Evolutionary conservation across 1,284 basidiomycete genomes (phyloP), one percentile per base, ranked within the genome.

Genomic region (Athelia sp.): DNA sequence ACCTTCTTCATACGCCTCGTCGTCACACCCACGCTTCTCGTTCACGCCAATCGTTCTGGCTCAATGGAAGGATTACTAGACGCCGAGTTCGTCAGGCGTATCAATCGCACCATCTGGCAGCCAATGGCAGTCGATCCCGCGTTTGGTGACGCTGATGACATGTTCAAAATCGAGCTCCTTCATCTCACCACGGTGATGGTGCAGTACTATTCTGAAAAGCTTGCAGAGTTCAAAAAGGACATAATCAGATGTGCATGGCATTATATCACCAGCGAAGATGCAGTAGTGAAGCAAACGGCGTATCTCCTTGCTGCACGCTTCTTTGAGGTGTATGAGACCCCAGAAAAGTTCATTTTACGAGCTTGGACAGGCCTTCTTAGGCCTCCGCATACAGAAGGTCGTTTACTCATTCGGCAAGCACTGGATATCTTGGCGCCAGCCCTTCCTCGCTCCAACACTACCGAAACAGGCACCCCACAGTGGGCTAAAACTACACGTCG

Each of bases 211-310:
- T 79, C 86, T 1, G 73, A 84, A 23, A 70, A 91, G 24, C 77
- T 98, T 42, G 84, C 83, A 51, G 87, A 93, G 47, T 82, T 82
- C 36, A 85, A 91, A 66, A 98, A 96, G 67, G 93, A 97, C 58
- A 87, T 98, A 54, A 96, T 99, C 75, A 94, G 91, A 65, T 91
- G 92, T 51, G 92, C 93, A 13, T 98, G 94, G 94, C 81, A 88
- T 61, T 91, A 89, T 59, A 89, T 97, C 58, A 82, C 78, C 23
- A 82, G 78, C 49, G 92, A 95, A 43, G 95, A 98, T 63, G 81
- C 88, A 2, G 86, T 95, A 4, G 93, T 98, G 60, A 97, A 95
- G 68, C 93, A 98, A 63, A 91, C 91, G 21, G 91, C 94, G 0
- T 96, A 96, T 63, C 81, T 98, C 24, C 80, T 98, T 17, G 89